These are phyloP conservation scores for Solanum chaucha DNA, from an alignment of 257 asterid species.

Conservation along the genomic window DNA sequence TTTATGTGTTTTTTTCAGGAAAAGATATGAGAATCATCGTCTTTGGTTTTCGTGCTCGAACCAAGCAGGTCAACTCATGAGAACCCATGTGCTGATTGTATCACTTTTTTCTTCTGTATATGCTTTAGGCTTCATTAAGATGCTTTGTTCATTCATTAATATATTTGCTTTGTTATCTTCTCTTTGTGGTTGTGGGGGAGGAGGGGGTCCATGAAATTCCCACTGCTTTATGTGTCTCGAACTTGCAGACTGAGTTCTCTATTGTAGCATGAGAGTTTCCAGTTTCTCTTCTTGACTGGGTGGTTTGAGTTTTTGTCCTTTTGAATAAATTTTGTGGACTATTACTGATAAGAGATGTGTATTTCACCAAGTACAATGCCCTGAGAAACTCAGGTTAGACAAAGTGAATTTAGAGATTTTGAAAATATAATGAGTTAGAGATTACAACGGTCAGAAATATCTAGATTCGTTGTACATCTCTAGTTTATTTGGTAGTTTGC, in stretches of 20 bases:
- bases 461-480: not conserved
- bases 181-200: not conserved
- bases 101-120: not conserved
- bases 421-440: not conserved
- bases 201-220: not conserved
- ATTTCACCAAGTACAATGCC: not conserved
- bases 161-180: not conserved
- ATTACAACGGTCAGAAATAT: not conserved
- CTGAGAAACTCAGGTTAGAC: not conserved
- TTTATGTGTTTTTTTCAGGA: slow-evolving; percentile 37
- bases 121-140: not conserved
- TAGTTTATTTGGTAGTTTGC: not conserved
- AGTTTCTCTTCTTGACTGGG: not conserved
- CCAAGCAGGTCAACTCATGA: slow-evolving; percentile 64
- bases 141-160: not conserved
- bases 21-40: slow-evolving; percentile 94
- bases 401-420: not conserved
- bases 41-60: slow-evolving; percentile 86
- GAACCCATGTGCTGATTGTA: slow-evolving; percentile 11
- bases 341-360: not conserved
- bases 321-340: not conserved
- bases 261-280: not conserved
- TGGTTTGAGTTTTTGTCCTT: not conserved
- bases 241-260: not conserved
- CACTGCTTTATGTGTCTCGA: not conserved